phyloP scores from a whole-genome alignment of 345 rosid genomes.

The Eucalyptus rudis region DNA sequence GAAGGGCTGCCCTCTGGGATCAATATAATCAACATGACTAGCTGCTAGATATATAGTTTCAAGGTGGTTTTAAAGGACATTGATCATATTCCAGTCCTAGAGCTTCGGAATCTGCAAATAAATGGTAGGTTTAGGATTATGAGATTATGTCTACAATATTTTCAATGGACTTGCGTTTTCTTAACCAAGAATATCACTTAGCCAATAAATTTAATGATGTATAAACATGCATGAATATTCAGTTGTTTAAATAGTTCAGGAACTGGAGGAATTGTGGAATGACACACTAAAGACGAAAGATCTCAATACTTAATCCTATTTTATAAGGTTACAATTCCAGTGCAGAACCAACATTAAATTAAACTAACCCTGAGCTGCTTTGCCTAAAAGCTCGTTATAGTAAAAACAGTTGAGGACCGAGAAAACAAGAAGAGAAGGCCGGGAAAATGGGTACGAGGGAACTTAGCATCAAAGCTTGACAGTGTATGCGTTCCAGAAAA shows the following conservation, averaged over 20 bases:
- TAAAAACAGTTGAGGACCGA: too few relatives aligned
- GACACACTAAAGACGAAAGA: not conserved
- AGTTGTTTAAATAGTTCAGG: not conserved
- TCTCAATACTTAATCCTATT: not conserved
- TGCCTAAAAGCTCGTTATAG: not conserved
- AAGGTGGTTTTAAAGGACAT: not conserved
- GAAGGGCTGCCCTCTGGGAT: not conserved
- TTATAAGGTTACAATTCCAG: accelerated
- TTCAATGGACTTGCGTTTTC: not conserved
- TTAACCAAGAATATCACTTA: not conserved
- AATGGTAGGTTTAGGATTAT: not conserved
- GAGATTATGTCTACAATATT: not conserved
- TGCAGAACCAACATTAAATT: not conserved
- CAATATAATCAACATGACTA: not conserved
- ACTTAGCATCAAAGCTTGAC: not conserved
- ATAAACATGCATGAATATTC: not conserved
- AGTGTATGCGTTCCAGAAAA: not conserved
- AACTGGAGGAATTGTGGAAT: accelerated
- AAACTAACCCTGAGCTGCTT: accelerated
- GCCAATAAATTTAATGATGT: not conserved
- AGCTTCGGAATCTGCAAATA: not conserved
- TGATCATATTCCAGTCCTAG: accelerated
- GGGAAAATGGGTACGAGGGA: not conserved
- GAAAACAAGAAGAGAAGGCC: not conserved
- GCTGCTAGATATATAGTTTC: not conserved